Conservation (phyloP, 2,329 filamentous ascomycete species). For the Allantophomopsis lycopodina region DNA sequence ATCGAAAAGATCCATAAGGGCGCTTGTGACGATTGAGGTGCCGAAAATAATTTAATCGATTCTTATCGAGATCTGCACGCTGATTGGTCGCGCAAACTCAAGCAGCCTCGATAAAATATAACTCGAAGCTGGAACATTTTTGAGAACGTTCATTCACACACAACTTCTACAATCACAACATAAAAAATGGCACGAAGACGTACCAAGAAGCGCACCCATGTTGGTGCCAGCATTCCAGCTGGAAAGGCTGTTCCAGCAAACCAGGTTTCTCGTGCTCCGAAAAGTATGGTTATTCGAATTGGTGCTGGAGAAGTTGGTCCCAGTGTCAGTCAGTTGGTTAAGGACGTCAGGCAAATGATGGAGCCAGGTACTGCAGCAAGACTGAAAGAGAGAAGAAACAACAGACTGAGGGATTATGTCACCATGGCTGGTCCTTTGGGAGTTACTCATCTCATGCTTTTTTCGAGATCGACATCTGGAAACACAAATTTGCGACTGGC, state of each 20-base stretch:
- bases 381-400: constrained; percentile 78
- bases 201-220: constrained; percentile 81
- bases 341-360: constrained; percentile 88
- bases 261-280: constrained; percentile 52
- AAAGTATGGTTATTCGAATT: constrained; percentile 97
- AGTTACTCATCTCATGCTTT: constrained; percentile 83
- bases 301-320: constrained; percentile 87
- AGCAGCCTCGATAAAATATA: constrained; percentile 8
- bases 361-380: constrained; percentile 85
- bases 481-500: constrained; percentile 88
- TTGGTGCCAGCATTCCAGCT: constrained; percentile 41
- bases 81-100: constrained; percentile 14
- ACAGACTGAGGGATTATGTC: constrained; percentile 82
- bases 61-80: constrained; percentile 14
- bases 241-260: constrained; percentile 45
- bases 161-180: constrained; percentile 6
- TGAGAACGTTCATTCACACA: constrained; percentile 3
- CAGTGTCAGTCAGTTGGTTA: constrained; percentile 80
- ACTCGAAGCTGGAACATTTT: constrained; percentile 9
- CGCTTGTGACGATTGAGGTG: constrained; percentile 1
- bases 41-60: constrained; percentile 15
- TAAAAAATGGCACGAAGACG: constrained; percentile 61
- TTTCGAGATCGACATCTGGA: constrained; percentile 77
- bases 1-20: not conserved
- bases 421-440: constrained; percentile 92